A percentile compares a stretch with the other conserved stretches of the same genome.
phyloP scores from a whole-genome alignment of 306 rosid species.

The Clitoria ternatea region DNA sequence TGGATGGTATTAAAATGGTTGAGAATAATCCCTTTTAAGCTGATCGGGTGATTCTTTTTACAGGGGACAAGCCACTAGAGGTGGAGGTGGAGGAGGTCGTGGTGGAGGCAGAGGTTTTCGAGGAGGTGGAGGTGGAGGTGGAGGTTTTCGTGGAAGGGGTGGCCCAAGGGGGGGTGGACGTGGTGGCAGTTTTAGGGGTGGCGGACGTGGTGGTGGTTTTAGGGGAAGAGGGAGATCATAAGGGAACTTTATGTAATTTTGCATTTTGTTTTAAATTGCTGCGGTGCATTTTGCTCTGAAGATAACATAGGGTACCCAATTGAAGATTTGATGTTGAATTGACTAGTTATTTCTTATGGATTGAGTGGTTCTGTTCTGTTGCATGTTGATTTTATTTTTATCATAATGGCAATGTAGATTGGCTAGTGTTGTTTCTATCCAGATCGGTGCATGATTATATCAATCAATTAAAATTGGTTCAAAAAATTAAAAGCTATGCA shows the following conservation, averaged over 20 bases:
- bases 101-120: slow-evolving; percentile 64
- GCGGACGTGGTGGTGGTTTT: slow-evolving; percentile 75
- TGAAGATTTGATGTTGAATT: slow-evolving; percentile 17
- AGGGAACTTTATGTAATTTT: slow-evolving; percentile 27
- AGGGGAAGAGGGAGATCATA: slow-evolving; percentile 88
- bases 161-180: slow-evolving; percentile 82
- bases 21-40: neutral
- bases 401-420: neutral
- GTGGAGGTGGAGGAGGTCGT: slow-evolving; percentile 59
- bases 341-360: slow-evolving; percentile 14
- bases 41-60: slow-evolving; percentile 23
- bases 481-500: no score
- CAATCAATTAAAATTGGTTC: neutral
- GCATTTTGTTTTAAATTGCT: slow-evolving; percentile 24
- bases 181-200: slow-evolving; percentile 78
- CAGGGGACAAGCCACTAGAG: slow-evolving; percentile 70
- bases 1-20: neutral
- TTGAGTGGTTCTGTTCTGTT: slow-evolving; percentile 21
- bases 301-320: slow-evolving; percentile 11
- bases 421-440: neutral
- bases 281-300: slow-evolving; percentile 29
- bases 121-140: slow-evolving; percentile 63
- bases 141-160: slow-evolving; percentile 82
- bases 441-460: neutral
- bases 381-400: neutral